These are phyloP conservation scores for Leccinum uliginosum DNA, from an alignment of 768 basidiomycete genomes.

Conservation along the genomic window DNA sequence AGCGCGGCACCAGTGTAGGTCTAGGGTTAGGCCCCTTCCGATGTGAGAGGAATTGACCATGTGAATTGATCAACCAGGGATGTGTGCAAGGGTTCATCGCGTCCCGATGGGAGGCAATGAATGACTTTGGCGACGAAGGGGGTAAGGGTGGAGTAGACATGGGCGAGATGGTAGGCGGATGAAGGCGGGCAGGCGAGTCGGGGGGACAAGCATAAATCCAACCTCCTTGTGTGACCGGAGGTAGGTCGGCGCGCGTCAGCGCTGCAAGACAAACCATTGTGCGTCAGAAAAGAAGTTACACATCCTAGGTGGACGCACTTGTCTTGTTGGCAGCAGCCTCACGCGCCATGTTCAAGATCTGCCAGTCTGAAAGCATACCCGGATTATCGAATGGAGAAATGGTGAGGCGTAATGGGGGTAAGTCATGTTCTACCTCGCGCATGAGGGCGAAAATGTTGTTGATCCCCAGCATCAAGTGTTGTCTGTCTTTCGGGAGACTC, in stretches of 20 bases:
- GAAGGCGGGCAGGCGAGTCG: constrained; percentile 24
- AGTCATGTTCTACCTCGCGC: constrained; percentile 21
- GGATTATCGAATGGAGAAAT: constrained; percentile 31
- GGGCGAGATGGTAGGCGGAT: constrained; percentile 28
- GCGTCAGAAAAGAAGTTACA: not conserved
- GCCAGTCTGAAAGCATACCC: constrained; percentile 23
- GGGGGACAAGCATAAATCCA: constrained; percentile 23
- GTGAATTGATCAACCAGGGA: constrained; percentile 34
- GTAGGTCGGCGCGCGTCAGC: constrained; percentile 29
- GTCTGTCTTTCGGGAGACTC: constrained; percentile 3
- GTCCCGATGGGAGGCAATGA: constrained; percentile 33
- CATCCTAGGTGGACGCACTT: constrained; percentile 14
- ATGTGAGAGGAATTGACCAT: constrained; percentile 51
- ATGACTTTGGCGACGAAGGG: constrained; percentile 17
- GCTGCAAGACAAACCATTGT: constrained; percentile 15
- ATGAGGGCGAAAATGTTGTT: constrained; percentile 22
- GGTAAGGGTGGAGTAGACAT: not conserved
- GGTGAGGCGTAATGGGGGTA: constrained; percentile 31
- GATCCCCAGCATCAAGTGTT: not conserved
- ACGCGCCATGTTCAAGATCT: constrained; percentile 17
- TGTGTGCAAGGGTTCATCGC: constrained; percentile 37
- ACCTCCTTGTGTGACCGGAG: constrained; percentile 25
- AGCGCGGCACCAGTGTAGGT: constrained; percentile 42
- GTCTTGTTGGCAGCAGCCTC: constrained; percentile 27
- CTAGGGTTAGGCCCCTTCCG: constrained; percentile 44